phyloP scores from a whole-genome alignment of 129 eudicot species.

The Lonicera japonica region DNA sequence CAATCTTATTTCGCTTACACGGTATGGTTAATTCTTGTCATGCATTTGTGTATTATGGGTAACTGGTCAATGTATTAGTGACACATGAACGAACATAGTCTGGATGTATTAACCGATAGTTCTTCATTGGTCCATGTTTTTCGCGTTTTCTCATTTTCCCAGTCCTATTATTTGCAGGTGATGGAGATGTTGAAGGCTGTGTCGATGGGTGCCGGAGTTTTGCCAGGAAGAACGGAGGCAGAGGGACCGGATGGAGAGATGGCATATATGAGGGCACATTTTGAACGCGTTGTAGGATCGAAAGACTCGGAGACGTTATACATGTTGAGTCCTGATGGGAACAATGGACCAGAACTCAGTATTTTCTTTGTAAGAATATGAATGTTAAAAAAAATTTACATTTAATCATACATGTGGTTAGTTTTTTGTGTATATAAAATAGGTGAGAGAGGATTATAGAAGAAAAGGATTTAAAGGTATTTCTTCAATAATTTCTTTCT shows the following conservation, averaged over 20 bases:
- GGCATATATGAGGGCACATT: constrained; percentile 66
- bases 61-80: too few species aligned
- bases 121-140: too few species aligned
- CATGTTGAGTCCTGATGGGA: constrained; percentile 77
- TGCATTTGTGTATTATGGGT: too few species aligned
- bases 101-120: too few species aligned
- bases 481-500: not conserved
- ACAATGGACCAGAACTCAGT: constrained; percentile 64
- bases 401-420: too few species aligned
- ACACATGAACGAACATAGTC: too few species aligned
- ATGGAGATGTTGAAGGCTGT: constrained; percentile 57
- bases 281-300: constrained; percentile 66
- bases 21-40: too few species aligned
- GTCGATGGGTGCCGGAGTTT: constrained; percentile 72
- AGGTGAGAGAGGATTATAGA: constrained; percentile 11
- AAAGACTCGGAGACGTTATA: constrained; percentile 68
- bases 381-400: too few species aligned
- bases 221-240: constrained; percentile 38
- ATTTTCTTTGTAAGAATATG: constrained; percentile 60
- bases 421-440: not conserved
- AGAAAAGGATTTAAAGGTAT: not conserved
- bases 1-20: too few species aligned
- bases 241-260: constrained; percentile 68
- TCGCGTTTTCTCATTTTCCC: too few species aligned
- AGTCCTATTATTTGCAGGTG: constrained; percentile 28